Conservation (phyloP, 768 basidiomycete species). For the Tricholoma matsutake region DNA sequence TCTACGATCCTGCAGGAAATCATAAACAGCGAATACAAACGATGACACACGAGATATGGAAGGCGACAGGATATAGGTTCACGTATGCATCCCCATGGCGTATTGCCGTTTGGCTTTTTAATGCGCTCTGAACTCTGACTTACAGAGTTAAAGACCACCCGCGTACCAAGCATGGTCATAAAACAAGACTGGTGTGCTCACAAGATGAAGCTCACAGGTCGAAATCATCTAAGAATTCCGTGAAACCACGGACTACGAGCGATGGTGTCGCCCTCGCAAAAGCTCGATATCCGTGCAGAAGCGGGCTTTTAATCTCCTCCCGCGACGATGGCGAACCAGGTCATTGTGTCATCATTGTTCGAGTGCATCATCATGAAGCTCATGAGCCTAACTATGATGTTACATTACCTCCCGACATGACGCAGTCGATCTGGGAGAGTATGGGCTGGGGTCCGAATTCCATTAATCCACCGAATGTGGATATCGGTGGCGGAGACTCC, state of each 20-base stretch:
- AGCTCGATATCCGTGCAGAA: slow-evolving; percentile 41
- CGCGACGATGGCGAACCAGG: slow-evolving; percentile 26
- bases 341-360: slow-evolving; percentile 32
- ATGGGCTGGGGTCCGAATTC: slow-evolving; percentile 24
- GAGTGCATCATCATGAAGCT: slow-evolving; percentile 42
- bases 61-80: slow-evolving; percentile 47
- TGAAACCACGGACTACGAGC: slow-evolving; percentile 34
- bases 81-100: slow-evolving; percentile 32
- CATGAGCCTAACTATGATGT: slow-evolving; percentile 43
- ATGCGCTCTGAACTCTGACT: slow-evolving; percentile 1
- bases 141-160: slow-evolving; percentile 49
- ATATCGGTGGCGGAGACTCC: background rate
- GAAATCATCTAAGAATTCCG: slow-evolving; percentile 33
- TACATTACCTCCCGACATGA: slow-evolving; percentile 35
- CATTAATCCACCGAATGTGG: background rate
- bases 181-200: slow-evolving; percentile 50
- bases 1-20: slow-evolving; percentile 23
- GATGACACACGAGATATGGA: slow-evolving; percentile 44
- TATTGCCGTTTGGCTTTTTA: background rate
- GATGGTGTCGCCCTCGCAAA: slow-evolving; percentile 39
- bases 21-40: slow-evolving; percentile 43
- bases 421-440: slow-evolving; percentile 32
- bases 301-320: slow-evolving; percentile 45
- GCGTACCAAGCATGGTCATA: slow-evolving; percentile 43
- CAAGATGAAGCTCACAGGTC: slow-evolving; percentile 45